These are phyloP conservation scores for Furcasterigmium sp. DNA, from an alignment of 2,329 filamentous ascomycete genomes.

Conservation along the genomic window DNA sequence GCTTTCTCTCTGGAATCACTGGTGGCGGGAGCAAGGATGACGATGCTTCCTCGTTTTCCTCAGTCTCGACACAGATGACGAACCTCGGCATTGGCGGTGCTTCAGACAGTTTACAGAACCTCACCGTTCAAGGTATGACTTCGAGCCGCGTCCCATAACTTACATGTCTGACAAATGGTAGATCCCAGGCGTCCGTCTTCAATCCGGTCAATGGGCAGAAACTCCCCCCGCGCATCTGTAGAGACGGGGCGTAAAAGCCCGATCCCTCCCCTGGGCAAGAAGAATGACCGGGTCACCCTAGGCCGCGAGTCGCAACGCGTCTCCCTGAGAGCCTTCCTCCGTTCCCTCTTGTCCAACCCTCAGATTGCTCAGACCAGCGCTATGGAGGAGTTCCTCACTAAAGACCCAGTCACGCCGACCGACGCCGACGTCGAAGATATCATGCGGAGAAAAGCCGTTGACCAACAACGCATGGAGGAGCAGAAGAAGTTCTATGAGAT, in stretches of 20 bases:
- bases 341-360: conserved; percentile 77
- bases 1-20: conserved; percentile 44
- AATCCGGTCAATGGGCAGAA: conserved; percentile 23
- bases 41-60: conserved; percentile 76
- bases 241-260: conserved; percentile 33
- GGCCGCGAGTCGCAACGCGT: conserved; percentile 88
- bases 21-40: conserved; percentile 62
- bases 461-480: conserved; percentile 84
- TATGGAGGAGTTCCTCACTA: conserved; percentile 77
- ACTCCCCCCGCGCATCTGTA: conserved; percentile 36
- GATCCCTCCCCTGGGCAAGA: conserved; percentile 19
- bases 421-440: conserved; percentile 85
- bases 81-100: conserved; percentile 22
- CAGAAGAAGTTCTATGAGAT: conserved; percentile 95
- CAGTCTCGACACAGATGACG: conserved; percentile 64
- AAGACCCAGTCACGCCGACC: conserved; percentile 65
- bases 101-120: conserved; percentile 25
- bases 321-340: conserved; percentile 84
- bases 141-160: not conserved
- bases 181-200: conserved; percentile 24
- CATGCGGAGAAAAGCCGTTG: conserved; percentile 70
- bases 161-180: conserved; percentile 10
- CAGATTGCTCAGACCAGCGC: conserved; percentile 78
- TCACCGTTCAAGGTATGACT: conserved; percentile 38
- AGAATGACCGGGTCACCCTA: conserved; percentile 34